Conservation (phyloP, 345 rosid genomes). For the Litchi chinensis region DNA sequence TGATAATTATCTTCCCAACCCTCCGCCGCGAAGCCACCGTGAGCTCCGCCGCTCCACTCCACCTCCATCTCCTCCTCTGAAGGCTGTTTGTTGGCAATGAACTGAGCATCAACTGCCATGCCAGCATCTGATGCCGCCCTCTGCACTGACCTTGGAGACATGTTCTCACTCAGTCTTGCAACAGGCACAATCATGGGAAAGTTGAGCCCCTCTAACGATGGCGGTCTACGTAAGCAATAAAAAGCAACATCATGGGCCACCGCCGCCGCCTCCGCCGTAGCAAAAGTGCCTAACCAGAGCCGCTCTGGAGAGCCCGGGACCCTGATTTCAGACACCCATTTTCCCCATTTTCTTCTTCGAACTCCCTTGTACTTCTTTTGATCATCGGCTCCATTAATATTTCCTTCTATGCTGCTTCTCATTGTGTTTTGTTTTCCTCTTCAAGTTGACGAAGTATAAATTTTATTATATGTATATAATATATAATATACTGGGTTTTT, state of each 20-base stretch:
- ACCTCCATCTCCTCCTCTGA: neutral
- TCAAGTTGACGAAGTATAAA: no score
- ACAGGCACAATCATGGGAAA: conserved; percentile 59
- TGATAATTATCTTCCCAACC: neutral
- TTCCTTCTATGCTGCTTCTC: neutral
- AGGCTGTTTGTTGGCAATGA: conserved; percentile 25
- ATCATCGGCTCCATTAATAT: neutral
- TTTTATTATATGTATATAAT: no score
- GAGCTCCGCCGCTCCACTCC: neutral
- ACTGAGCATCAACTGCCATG: conserved; percentile 70
- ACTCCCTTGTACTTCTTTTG: conserved; percentile 63
- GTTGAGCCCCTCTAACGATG: conserved; percentile 42
- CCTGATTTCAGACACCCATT: conserved; percentile 91
- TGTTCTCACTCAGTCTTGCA: conserved; percentile 25
- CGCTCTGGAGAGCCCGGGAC: conserved; percentile 75
- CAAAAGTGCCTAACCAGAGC: conserved; percentile 83
- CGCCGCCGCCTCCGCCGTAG: conserved; percentile 72
- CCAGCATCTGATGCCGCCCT: conserved; percentile 84
- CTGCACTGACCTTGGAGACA: conserved; percentile 73
- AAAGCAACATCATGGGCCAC: conserved; percentile 84
- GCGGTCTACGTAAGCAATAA: conserved; percentile 57
- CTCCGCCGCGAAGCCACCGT: conserved; percentile 3
- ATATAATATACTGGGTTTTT: neutral
- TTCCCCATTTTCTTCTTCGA: conserved; percentile 88
- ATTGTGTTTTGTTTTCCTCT: no score